Conservation (phyloP, 2,329 filamentous ascomycete genomes). For the Metarhizium album region DNA sequence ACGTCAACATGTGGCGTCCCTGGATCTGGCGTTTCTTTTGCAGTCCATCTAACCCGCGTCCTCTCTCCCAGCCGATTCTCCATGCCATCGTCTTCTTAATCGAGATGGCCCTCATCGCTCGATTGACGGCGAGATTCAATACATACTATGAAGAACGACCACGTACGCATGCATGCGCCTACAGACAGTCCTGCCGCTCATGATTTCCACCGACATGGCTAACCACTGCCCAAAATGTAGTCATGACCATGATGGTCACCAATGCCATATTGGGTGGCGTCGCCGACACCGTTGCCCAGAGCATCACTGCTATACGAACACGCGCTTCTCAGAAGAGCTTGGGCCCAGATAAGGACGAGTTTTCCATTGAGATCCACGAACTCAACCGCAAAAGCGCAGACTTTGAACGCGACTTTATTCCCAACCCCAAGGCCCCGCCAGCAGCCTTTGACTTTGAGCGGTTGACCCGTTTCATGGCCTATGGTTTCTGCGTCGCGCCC, state of each 20-base stretch:
- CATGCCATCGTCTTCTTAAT: conserved; percentile 77
- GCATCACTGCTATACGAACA: conserved; percentile 72
- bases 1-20: background rate
- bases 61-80: conserved; percentile 60
- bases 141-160: conserved; percentile 86
- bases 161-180: conserved; percentile 36
- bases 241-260: conserved; percentile 98
- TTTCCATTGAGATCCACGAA: conserved; percentile 83
- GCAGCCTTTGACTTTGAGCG: conserved; percentile 94
- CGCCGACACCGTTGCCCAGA: conserved; percentile 91
- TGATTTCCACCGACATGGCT: background rate
- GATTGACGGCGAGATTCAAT: conserved; percentile 82
- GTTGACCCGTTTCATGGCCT: conserved; percentile 89
- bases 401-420: conserved; percentile 53
- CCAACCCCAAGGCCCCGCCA: conserved; percentile 49
- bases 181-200: background rate
- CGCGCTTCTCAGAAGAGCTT: conserved; percentile 53
- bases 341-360: conserved; percentile 50
- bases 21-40: background rate
- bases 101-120: conserved; percentile 76
- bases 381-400: conserved; percentile 70
- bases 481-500: conserved; percentile 93
- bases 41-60: conserved; percentile 1
- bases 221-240: conserved; percentile 29
- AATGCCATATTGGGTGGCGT: conserved; percentile 93